These are phyloP conservation scores for Metschnikowia arizonensis DNA, from an alignment of 805 yeast genomes.

Conservation along the genomic window DNA sequence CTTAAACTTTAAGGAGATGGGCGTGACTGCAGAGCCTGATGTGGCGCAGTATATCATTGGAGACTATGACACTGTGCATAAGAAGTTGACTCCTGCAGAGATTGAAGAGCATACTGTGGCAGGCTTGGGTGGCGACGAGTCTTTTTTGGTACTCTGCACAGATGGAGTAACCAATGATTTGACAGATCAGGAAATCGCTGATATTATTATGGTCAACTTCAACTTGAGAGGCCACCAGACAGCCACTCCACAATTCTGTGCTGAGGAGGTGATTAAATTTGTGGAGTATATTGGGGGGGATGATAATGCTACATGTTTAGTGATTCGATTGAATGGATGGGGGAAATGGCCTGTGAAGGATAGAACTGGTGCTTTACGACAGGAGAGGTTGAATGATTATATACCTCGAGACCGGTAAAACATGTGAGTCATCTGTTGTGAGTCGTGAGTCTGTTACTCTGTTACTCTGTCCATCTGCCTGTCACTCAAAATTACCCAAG, in stretches of 20 bases:
- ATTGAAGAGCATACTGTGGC: constrained; percentile 34
- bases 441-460: too few relatives aligned
- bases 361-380: constrained; percentile 78
- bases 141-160: constrained; percentile 73
- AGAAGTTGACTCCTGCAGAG: constrained; percentile 36
- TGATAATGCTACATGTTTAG: constrained; percentile 92
- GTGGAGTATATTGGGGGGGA: constrained; percentile 86
- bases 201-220: constrained; percentile 68
- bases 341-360: constrained; percentile 86
- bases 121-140: constrained; percentile 76
- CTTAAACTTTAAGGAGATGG: constrained; percentile 69
- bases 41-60: constrained; percentile 67
- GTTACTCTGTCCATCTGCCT: too few relatives aligned
- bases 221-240: constrained; percentile 58
- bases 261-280: constrained; percentile 78
- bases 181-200: constrained; percentile 89
- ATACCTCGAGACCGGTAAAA: constrained; percentile 25
- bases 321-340: constrained; percentile 83
- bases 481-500: too few relatives aligned
- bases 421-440: too few relatives aligned
- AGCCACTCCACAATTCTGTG: constrained; percentile 83
- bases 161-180: constrained; percentile 85
- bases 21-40: constrained; percentile 92
- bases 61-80: constrained; percentile 34
- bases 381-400: constrained; percentile 55